Percentiles rank a stretch among this genome's conserved stretches.
Evolutionary conservation across 2,329 filamentous ascomycete species (phyloP).

Genomic region (Talaromyces piceae): DNA sequence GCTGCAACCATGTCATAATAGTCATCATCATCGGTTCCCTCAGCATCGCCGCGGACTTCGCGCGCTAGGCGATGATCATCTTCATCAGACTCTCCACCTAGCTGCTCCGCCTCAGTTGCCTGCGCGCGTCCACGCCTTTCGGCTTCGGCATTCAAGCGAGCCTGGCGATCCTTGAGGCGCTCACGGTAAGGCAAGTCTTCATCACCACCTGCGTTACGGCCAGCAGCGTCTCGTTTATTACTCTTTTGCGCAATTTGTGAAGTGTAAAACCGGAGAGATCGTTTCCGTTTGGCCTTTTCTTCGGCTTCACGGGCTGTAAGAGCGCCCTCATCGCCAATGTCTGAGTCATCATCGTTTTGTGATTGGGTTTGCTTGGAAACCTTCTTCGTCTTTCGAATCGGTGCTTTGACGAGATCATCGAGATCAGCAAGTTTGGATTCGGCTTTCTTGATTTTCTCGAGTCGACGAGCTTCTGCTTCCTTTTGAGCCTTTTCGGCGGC

Average conservation of each 20-base stretch:
- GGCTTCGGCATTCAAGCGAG: slow-evolving; percentile 79
- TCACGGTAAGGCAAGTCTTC: slow-evolving; percentile 71
- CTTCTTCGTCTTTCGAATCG: slow-evolving; percentile 41
- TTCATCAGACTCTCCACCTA: slow-evolving; percentile 64
- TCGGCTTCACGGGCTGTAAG: slow-evolving; percentile 72
- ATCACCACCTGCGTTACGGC: slow-evolving; percentile 55
- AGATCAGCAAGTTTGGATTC: slow-evolving; percentile 70
- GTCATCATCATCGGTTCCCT: slow-evolving; percentile 33
- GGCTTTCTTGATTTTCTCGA: slow-evolving; percentile 47
- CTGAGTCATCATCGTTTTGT: slow-evolving; percentile 58
- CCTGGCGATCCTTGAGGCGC: slow-evolving; percentile 75
- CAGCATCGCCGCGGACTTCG: slow-evolving; percentile 35
- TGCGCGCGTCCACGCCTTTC: slow-evolving; percentile 69
- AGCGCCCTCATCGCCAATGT: slow-evolving; percentile 84
- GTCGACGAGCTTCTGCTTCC: slow-evolving; percentile 46
- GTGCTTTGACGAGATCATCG: slow-evolving; percentile 50
- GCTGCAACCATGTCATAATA: slow-evolving; percentile 88
- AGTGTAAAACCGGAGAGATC: slow-evolving; percentile 93
- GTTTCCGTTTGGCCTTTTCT: slow-evolving; percentile 84
- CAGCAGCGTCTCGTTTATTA: slow-evolving; percentile 62
- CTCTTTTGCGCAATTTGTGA: slow-evolving; percentile 94
- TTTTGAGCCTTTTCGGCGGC: slow-evolving; percentile 48
- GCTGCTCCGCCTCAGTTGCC: slow-evolving; percentile 54
- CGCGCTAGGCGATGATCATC: slow-evolving; percentile 52
- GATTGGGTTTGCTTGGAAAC: slow-evolving; percentile 18